Evolutionary conservation across 2,329 filamentous ascomycete genomes (phyloP).

Genomic region (Colletotrichum costaricense): DNA sequence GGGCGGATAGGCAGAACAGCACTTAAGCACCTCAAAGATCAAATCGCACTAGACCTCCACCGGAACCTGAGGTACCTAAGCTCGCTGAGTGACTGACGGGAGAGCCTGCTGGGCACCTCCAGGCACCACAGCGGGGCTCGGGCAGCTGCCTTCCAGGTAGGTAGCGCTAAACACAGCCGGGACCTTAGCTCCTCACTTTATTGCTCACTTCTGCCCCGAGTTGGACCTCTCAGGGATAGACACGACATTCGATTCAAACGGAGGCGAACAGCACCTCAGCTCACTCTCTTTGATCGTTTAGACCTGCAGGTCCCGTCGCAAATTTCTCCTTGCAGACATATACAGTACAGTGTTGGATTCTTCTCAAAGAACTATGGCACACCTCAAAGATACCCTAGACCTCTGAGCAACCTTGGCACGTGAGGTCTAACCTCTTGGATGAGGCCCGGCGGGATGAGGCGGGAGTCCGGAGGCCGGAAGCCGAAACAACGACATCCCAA

Average conservation of each 20-base stretch:
- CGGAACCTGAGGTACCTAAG: not conserved
- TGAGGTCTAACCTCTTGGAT: not conserved
- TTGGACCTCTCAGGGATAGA: conserved; percentile 34
- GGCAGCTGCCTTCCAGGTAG: conserved; percentile 14
- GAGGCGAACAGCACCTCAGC: conserved; percentile 7
- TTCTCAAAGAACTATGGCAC: not conserved
- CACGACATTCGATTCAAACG: conserved; percentile 17
- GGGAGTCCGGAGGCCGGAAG: not conserved
- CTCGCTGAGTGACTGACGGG: not conserved
- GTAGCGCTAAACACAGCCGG: conserved; percentile 4
- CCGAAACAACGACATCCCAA: conserved; percentile 7
- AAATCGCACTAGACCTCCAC: not conserved
- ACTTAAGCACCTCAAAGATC: not conserved
- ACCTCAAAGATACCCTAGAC: not conserved
- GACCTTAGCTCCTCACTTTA: conserved; percentile 6
- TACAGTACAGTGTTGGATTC: not conserved
- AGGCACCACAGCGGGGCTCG: conserved; percentile 28
- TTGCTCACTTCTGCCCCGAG: conserved; percentile 5
- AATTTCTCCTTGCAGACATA: not conserved
- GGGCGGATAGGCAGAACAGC: not conserved
- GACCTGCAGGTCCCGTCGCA: conserved; percentile 7
- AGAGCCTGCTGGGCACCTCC: conserved; percentile 2
- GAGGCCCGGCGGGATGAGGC: not conserved
- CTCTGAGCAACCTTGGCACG: not conserved
- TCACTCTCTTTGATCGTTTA: conserved; percentile 4